Evolutionary conservation across 2,329 filamentous ascomycete genomes (phyloP).

Genomic region (Microthyrium microscopicum): DNA sequence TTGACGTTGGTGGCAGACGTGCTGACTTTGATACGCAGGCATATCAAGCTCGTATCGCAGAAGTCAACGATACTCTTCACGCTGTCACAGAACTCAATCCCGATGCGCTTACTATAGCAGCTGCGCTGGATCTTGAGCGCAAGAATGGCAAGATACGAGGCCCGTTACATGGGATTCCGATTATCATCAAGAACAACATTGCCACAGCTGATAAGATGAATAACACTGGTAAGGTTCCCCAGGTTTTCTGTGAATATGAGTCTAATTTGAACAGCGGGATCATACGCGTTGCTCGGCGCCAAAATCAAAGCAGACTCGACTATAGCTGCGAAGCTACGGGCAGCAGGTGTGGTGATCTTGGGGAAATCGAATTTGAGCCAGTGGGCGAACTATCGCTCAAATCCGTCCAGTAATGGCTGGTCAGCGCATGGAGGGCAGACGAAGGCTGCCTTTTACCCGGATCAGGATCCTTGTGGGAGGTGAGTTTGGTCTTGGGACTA

Average conservation of each 20-base stretch:
- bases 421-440: conserved; percentile 47
- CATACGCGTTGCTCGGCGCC: conserved; percentile 43
- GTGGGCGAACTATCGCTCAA: conserved; percentile 46
- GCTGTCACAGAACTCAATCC: conserved; percentile 39
- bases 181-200: conserved; percentile 14
- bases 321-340: conserved; percentile 41
- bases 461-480: conserved; percentile 45
- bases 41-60: conserved; percentile 33
- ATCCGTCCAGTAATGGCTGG: conserved; percentile 46
- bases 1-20: neutral
- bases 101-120: conserved; percentile 34
- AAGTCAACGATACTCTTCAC: conserved; percentile 36
- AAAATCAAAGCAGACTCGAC: conserved; percentile 40
- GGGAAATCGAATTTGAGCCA: conserved; percentile 50
- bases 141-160: conserved; percentile 29
- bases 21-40: conserved; percentile 17
- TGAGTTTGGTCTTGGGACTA: conserved; percentile 35
- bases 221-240: conserved; percentile 6
- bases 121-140: conserved; percentile 31
- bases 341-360: conserved; percentile 45
- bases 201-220: conserved; percentile 11
- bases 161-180: conserved; percentile 13
- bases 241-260: neutral
- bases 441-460: conserved; percentile 41
- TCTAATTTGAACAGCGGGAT: conserved; percentile 30